These are phyloP conservation scores for Pistacia integerrima DNA, from an alignment of 345 rosid genomes.

Conservation along the genomic window DNA sequence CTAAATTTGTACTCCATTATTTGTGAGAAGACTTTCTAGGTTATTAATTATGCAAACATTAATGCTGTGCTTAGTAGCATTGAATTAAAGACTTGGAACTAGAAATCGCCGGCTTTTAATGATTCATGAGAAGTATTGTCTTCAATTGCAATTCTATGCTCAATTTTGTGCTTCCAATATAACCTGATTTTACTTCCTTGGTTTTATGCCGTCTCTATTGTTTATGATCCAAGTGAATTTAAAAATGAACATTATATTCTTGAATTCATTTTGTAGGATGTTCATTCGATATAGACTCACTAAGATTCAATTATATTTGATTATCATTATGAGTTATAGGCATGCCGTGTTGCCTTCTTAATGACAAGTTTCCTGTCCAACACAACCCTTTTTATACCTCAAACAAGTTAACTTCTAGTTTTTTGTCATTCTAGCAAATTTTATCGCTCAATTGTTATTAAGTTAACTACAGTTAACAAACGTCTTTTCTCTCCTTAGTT, in stretches of 20 bases:
- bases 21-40: background rate
- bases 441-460: background rate
- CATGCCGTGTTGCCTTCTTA: background rate
- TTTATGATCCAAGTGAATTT: background rate
- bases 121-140: background rate
- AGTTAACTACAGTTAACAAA: background rate
- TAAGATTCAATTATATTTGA: too few relatives aligned
- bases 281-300: too few relatives aligned
- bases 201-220: background rate
- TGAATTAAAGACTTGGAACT: background rate
- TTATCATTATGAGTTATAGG: too few relatives aligned
- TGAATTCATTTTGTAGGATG: too few relatives aligned
- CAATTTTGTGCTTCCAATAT: too few relatives aligned
- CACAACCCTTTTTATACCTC: background rate
- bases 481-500: background rate
- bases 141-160: background rate
- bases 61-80: background rate
- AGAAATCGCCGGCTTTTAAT: background rate
- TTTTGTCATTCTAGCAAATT: background rate
- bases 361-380: background rate
- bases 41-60: background rate
- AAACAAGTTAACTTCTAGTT: too few relatives aligned
- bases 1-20: background rate
- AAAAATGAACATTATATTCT: background rate
- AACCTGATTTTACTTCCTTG: background rate